Base-by-base conservation (phyloP, 805 yeast genomes). In the Zygoascus tannicola region DNA sequence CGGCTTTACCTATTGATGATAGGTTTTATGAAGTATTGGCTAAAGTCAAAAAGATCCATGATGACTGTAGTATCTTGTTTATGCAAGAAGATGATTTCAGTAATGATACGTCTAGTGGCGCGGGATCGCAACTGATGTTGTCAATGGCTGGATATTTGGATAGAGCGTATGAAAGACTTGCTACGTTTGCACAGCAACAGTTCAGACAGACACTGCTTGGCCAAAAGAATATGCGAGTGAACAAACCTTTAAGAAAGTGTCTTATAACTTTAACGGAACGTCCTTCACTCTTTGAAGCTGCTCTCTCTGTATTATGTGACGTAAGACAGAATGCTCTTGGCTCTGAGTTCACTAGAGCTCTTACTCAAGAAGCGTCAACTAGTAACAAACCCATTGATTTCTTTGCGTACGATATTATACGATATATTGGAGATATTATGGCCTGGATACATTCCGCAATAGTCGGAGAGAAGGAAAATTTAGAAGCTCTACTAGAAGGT, bases 381-480 rank as follows among this genome's bases (percentile, higher is more conserved):
- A 65, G 59, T 2, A 5, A 32, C 37, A 56, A 72, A 44, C 83
- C 87, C 0, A 68, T 85, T 19, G 71, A 76, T 23, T 63, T 81
- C 36, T 74, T 81, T 5, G 80, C 84, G 0, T 82, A 82, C 58
- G 95, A 90, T 58, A 84, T 96, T 1, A 68, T 79, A 21, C 69
- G 95, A 44, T 88, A 80, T 50, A 68, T 85, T 15, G 94, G 97
- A 21, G 96, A 87, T 58, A 71, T 92, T 26, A 65, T 92, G 32
- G 97, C 97, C 0, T 84, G 83, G 67, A 72, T 87, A 1, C 97
- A 92, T 58, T 76, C 88, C 1, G 72, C 85, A 3, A 79, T 87
- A 23, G 94, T 87, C 3, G 85, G 85, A 62, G 98, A 92, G 60
- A 72, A 78, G 34, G 98, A 92, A 56, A 70, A 81, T 23, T 71